Evolutionary conservation across 1,139 yeast genomes (phyloP).

Genomic region (Arxiozyma bovina): DNA sequence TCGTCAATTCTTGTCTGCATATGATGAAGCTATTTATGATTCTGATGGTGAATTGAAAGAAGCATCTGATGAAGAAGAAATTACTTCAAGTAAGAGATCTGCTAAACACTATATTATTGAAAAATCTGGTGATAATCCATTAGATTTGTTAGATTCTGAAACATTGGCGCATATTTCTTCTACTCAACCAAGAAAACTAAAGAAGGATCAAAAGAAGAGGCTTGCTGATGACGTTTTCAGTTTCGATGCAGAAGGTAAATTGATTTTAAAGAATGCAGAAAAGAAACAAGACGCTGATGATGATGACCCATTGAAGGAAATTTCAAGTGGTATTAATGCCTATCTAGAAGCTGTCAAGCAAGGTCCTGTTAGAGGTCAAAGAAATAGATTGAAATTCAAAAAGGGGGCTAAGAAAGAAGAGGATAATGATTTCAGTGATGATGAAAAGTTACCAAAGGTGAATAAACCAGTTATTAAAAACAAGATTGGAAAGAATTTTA

Average conservation of each 20-base stretch:
- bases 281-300: conserved; percentile 23
- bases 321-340: conserved; percentile 65
- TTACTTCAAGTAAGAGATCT: conserved; percentile 19
- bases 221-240: conserved; percentile 41
- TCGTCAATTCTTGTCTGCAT: conserved; percentile 62
- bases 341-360: conserved; percentile 87
- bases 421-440: conserved; percentile 50
- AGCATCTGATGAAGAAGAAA: conserved; percentile 28
- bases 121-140: conserved; percentile 62
- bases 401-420: conserved; percentile 47
- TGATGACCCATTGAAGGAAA: conserved; percentile 43
- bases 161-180: conserved; percentile 83
- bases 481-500: conserved; percentile 23
- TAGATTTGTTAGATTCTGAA: conserved; percentile 79
- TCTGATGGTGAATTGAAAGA: conserved; percentile 29
- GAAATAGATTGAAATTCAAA: conserved; percentile 80
- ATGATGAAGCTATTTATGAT: conserved; percentile 60
- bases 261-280: conserved; percentile 40
- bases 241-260: conserved; percentile 49
- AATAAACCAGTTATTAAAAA: conserved; percentile 16
- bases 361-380: conserved; percentile 90
- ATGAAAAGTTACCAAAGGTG: conserved; percentile 26
- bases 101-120: conserved; percentile 64
- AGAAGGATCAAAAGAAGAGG: conserved; percentile 41
- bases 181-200: conserved; percentile 58